Evolutionary conservation across 306 rosid species (phyloP), one percentile per base, ranked within the genome.

Genomic region (Quercus robur): DNA sequence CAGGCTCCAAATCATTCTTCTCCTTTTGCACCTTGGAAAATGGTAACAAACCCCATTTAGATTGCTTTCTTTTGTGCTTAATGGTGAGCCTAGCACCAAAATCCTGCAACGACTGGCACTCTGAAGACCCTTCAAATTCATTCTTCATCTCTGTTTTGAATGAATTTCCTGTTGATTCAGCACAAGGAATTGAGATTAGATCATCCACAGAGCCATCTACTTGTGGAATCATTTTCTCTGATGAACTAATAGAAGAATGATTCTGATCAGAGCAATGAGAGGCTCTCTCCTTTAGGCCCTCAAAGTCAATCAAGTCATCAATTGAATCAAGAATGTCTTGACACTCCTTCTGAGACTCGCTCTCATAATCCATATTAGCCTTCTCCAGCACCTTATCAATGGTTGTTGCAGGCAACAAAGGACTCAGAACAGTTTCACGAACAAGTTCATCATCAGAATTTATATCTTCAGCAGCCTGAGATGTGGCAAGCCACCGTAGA

Each of bases 381-480:
- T 26, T 26, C 28, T 26, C 28, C 28, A 26, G 28, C 28, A 26
- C 28, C 28, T 26, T 26, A 26, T 26, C 28, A 26, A 26, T 26
- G 28, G 28, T 26, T 26, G 28, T 26, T 26, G 28, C 28, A 26
- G 28, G 28, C 28, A 26, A 26, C 28, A 26, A 26, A 26, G 28
- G 90, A 91, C 93, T 97, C 77, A 76, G 44, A 38, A 38, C 88
- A 41, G 90, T 88, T 82, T 90, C 99, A 83, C 86, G 81, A 79
- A 78, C 81, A 91, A 94, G 95, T 76, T 93, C 99, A 81, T 94
- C 99, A 76, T 94, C 93, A 7, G 95, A 90, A 82, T 90, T 85
- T 62, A 94, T 84, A 80, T 93, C 95, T 71, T 90, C 91, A n/a
- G 76, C 90, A 19, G 94, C 94, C 84, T 93, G 97, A 84, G 95